A percentile compares a stretch with the other conserved stretches of the same genome.
These are phyloP conservation scores for Chrysochromulina parva DNA, from an alignment of 78 protist genomes.

Conservation along the genomic window DNA sequence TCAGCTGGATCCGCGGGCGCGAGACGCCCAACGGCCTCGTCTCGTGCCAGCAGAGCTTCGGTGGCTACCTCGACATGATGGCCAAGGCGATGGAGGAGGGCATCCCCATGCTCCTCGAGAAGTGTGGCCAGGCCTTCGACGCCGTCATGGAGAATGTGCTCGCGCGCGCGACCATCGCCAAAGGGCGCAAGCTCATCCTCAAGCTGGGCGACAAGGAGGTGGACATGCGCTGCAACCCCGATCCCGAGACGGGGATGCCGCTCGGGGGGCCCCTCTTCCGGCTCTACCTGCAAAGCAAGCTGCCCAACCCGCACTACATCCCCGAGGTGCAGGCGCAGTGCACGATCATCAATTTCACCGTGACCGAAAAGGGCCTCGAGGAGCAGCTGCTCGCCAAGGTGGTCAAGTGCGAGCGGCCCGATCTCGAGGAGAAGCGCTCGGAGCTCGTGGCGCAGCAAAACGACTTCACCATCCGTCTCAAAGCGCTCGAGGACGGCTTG, in stretches of 20 bases:
- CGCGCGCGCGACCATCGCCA: constrained; percentile 6
- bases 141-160: constrained; percentile 70
- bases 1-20: constrained; percentile 41
- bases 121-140: constrained; percentile 62
- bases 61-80: constrained; percentile 46
- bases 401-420: constrained; percentile 82
- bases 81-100: constrained; percentile 59
- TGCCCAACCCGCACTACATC: constrained; percentile 83
- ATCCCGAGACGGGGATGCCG: not conserved
- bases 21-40: constrained; percentile 29
- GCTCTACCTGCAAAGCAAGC: constrained; percentile 81
- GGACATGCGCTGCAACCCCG: not conserved
- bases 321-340: constrained; percentile 86
- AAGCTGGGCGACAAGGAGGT: constrained; percentile 72
- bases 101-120: constrained; percentile 62
- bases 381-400: constrained; percentile 92
- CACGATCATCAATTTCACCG: constrained; percentile 85
- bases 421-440: constrained; percentile 69
- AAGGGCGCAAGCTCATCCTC: constrained; percentile 20
- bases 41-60: not conserved
- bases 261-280: constrained; percentile 52
- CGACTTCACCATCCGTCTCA: constrained; percentile 60
- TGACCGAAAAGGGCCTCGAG: constrained; percentile 85
- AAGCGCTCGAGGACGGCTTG: constrained; percentile 62
- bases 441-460: constrained; percentile 64